Conservation (phyloP, 768 basidiomycete species). For the Xerocomellus chrysenteron region DNA sequence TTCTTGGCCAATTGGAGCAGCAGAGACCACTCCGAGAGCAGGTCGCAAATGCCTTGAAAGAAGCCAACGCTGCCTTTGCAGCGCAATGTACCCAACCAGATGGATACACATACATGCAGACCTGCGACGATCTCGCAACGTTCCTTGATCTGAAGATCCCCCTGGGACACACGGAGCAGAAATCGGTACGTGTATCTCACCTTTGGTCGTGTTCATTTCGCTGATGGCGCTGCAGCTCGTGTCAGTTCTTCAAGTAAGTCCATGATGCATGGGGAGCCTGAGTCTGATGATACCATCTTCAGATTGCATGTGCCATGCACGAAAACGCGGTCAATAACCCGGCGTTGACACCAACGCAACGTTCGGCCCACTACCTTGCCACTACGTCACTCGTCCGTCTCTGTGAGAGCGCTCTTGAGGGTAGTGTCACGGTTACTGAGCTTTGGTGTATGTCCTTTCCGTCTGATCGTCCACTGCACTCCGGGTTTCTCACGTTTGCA, state of each 20-base stretch:
- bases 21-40: neutral
- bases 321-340: constrained; percentile 21
- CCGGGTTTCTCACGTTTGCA: constrained; percentile 1
- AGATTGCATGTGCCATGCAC: constrained; percentile 26
- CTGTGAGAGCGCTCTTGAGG: constrained; percentile 1
- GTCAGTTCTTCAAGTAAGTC: constrained; percentile 20
- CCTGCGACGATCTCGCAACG: constrained; percentile 9
- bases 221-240: constrained; percentile 15
- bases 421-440: neutral
- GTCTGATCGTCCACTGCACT: neutral
- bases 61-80: constrained; percentile 14
- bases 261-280: neutral
- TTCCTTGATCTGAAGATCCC: constrained; percentile 7
- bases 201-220: neutral
- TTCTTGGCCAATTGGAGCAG: neutral
- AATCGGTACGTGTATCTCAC: constrained; percentile 4
- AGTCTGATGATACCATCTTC: neutral
- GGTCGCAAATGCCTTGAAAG: constrained; percentile 5
- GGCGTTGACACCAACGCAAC: constrained; percentile 2
- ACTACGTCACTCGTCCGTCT: constrained; percentile 5
- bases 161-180: constrained; percentile 9
- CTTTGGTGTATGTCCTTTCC: constrained; percentile 15
- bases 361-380: constrained; percentile 9
- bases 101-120: constrained; percentile 1
- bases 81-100: constrained; percentile 16